Percentiles rank a stretch among this genome's conserved stretches.
These are phyloP conservation scores for Leccinum imitatum DNA, from an alignment of 768 basidiomycete genomes.

Conservation along the genomic window DNA sequence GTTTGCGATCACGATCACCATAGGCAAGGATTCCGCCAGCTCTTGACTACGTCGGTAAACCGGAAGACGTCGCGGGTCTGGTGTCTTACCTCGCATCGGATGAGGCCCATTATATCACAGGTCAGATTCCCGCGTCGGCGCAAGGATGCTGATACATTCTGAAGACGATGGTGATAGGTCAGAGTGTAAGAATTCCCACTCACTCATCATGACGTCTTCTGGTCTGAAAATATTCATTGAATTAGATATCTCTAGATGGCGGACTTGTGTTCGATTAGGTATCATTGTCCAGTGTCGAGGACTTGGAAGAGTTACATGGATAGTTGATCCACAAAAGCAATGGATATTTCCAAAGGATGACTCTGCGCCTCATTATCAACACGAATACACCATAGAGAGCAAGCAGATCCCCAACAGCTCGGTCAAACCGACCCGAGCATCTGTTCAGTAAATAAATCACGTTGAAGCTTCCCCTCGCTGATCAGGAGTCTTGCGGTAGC, in stretches of 20 bases:
- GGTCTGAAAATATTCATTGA: not conserved
- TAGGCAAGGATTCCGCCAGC: not conserved
- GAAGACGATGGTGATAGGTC: not conserved
- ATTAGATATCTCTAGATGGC: not conserved
- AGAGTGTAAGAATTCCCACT: not conserved
- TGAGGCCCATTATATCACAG: not conserved
- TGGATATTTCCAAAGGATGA: no score
- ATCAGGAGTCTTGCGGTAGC: slow-evolving; percentile 8
- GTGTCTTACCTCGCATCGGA: not conserved
- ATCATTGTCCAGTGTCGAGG: not conserved
- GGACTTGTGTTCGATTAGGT: not conserved
- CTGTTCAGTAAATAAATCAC: not conserved
- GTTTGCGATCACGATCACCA: not conserved
- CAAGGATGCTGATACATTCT: not conserved
- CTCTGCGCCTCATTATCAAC: no score
- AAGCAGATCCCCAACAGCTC: no score
- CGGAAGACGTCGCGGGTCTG: not conserved
- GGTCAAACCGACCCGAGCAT: not conserved
- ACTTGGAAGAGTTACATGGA: not conserved
- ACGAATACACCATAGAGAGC: no score
- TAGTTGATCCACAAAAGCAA: no score
- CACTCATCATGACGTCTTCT: not conserved
- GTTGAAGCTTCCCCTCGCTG: not conserved
- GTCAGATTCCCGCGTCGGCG: not conserved
- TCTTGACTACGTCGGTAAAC: not conserved